These are phyloP conservation scores for Ogataea paraovalis DNA, from an alignment of 805 yeast genomes.

Conservation along the genomic window DNA sequence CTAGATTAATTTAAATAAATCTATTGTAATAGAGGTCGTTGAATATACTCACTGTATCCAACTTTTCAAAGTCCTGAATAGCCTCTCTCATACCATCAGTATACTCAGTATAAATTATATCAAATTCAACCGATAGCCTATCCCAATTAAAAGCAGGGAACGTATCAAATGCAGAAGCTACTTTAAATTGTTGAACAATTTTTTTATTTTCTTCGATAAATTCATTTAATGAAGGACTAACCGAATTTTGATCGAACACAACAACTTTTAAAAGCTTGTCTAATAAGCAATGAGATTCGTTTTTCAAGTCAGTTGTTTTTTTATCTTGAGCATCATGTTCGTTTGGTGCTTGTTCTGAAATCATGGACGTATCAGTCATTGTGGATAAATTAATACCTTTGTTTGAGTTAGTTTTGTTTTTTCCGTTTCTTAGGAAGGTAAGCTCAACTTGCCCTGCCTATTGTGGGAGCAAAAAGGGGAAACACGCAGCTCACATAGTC, in stretches of 20 bases:
- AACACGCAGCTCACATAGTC: too few species aligned
- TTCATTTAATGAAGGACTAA: slow-evolving; percentile 4
- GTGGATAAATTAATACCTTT: too few species aligned
- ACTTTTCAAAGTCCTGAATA: slow-evolving; percentile 17
- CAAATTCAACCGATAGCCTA: slow-evolving; percentile 18
- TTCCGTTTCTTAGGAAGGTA: too few species aligned
- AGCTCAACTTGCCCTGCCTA: too few species aligned
- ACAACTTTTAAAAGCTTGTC: neutral
- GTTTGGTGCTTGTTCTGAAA: neutral
- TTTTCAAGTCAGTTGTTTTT: neutral
- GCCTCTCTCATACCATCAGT: slow-evolving; percentile 18
- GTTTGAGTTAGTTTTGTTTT: too few species aligned
- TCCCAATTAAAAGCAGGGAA: slow-evolving; percentile 26
- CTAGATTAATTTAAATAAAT: too few species aligned
- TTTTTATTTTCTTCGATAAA: slow-evolving; percentile 2
- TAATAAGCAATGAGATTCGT: neutral
- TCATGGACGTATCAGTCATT: too few species aligned
- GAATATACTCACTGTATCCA: slow-evolving; percentile 16
- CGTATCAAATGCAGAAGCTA: slow-evolving; percentile 6
- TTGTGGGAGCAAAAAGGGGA: too few species aligned
- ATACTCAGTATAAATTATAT: slow-evolving; percentile 19
- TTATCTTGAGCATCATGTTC: neutral
- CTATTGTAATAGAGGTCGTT: too few species aligned
- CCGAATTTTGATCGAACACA: neutral
- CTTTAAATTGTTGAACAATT: neutral